Conservation (phyloP, 129 eudicot species). For the Rutidosis leptorrhynchoides region DNA sequence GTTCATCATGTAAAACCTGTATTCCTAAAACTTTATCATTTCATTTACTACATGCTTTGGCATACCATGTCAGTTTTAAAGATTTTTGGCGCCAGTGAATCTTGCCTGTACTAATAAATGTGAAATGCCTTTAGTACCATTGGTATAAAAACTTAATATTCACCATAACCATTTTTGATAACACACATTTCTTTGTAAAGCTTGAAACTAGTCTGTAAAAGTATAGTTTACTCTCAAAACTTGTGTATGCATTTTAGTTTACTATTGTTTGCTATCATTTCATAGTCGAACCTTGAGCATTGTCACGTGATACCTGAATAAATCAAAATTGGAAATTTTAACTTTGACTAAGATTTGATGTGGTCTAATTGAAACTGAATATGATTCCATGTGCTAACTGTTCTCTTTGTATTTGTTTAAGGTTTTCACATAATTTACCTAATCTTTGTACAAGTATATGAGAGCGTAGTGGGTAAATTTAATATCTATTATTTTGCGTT, state of each 20-base stretch:
- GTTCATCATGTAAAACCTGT: constrained; percentile 9
- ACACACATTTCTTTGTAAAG: background rate
- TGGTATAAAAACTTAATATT: background rate
- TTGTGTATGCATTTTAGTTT: no score
- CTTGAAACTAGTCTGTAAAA: background rate
- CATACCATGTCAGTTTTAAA: no score
- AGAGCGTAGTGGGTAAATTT: background rate
- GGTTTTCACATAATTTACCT: constrained; percentile 5
- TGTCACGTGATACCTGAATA: background rate
- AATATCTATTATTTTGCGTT: constrained; percentile 4
- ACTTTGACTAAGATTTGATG: background rate
- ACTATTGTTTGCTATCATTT: background rate
- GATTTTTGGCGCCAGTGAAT: no score
- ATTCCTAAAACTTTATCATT: background rate
- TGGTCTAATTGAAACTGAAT: background rate
- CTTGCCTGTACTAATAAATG: background rate
- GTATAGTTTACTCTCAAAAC: background rate
- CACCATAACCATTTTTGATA: background rate
- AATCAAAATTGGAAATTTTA: background rate
- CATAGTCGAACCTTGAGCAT: no score
- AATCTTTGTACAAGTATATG: background rate
- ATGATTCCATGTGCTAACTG: constrained; percentile 2
- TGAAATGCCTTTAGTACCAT: no score
- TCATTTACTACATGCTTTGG: background rate
- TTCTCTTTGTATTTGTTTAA: constrained; percentile 7